A percentile compares a stretch with the other conserved stretches of the same genome.
phyloP scores from a whole-genome alignment of 441 rosid genomes.

The Bruguiera hainesii region DNA sequence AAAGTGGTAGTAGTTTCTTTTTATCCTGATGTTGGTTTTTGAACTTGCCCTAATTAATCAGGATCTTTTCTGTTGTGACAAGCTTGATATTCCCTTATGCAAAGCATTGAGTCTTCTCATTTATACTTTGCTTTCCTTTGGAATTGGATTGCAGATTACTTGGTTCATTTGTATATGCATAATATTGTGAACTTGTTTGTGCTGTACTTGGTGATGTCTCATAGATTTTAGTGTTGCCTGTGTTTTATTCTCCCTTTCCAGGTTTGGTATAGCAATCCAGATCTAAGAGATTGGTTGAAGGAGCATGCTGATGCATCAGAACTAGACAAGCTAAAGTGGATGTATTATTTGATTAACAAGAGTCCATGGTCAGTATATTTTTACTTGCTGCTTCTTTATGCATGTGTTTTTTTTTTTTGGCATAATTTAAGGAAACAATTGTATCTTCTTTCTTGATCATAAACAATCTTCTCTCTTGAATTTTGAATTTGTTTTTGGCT shows the following conservation, averaged over 20 bases:
- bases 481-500: no score
- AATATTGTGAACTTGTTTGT: no score
- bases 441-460: no score
- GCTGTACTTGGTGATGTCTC: no score
- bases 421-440: no score
- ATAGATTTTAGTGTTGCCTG: background rate
- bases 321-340: constrained; percentile 69
- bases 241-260: constrained; percentile 25
- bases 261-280: constrained; percentile 87
- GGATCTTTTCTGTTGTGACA: background rate
- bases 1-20: background rate
- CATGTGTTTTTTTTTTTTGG: background rate
- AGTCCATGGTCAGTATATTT: constrained; percentile 71
- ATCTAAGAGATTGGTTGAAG: constrained; percentile 79
- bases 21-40: background rate
- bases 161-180: no score
- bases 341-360: constrained; percentile 75
- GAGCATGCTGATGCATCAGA: constrained; percentile 62
- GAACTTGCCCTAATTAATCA: background rate
- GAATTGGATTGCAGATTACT: no score
- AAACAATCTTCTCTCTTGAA: no score
- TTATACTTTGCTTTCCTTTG: no score
- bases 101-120: background rate
- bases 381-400: background rate
- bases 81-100: background rate